Evolutionary conservation across 345 rosid genomes (phyloP), one percentile per base, ranked within the genome.

Genomic region (Alliaria petiolata): DNA sequence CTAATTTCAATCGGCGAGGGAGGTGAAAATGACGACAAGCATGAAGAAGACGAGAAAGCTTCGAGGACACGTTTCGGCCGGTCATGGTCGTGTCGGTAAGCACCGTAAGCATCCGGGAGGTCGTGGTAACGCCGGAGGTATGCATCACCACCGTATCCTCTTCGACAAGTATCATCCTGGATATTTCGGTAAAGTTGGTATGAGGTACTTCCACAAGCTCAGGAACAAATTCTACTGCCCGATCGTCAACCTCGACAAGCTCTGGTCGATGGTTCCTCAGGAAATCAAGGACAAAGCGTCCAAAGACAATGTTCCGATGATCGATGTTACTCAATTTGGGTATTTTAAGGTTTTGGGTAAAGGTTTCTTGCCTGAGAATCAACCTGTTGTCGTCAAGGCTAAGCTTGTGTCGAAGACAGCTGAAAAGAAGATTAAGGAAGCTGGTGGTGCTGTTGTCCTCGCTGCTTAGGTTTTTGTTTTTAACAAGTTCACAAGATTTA

Each of bases 361-460:
- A 65, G 87, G 87, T 14, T 81, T 79, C 11, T 55, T 87, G 72
- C 86, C 89, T 2, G 84, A 77, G 65, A 76, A 80, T 20, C 71
- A 85, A 74, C 86, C 84, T 14, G 50, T 87, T 50, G 88, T 84
- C 9, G 83, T 84, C 8, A 86, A 83, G 78, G 86, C 87, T 36
- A 87, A 87, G 79, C 76, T 85, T 42, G 76, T 87, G 0, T 87
- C 87, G 0, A 87, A 85, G 83, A 77, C 51, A 13, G 87, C 86
- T 8, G 87, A 87, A 79, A 82, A 81, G 76, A 87, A 87, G 82
- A 85, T 87, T 26, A 81, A 87, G 73, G 86, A 83, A 70, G 82
- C 80, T 49, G 91, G 89, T 35, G 87, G 89, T 13, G 85, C 87
- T 45, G 84, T 87, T 36, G 72, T 80, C 44, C 88, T 86, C 34